Percentiles rank a stretch among this genome's conserved stretches.
Evolutionary conservation across 164 flowering plant species (phyloP).

Genomic region (Berberis thunbergii): DNA sequence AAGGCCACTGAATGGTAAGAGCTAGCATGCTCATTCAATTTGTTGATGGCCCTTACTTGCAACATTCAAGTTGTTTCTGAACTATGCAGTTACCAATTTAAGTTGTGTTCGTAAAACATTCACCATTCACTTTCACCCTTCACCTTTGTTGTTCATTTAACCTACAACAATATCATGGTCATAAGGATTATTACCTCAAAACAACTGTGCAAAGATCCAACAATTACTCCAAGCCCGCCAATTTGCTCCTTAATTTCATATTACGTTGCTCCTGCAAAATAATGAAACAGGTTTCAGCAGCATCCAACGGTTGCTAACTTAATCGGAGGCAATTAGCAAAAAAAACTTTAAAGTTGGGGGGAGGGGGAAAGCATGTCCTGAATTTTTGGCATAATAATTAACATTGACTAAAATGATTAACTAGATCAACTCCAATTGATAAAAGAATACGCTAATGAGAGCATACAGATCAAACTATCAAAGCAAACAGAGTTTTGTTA

Average conservation of each 20-base stretch:
- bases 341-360: background rate
- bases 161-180: background rate
- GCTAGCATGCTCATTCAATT: too few relatives aligned
- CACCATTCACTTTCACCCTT: too few relatives aligned
- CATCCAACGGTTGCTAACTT: background rate
- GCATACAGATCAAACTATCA: too few relatives aligned
- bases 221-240: conserved; percentile 44
- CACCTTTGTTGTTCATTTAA: too few relatives aligned
- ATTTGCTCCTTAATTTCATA: conserved; percentile 47
- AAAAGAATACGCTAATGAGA: too few relatives aligned
- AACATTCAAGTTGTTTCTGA: background rate
- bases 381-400: too few relatives aligned
- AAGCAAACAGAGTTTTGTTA: too few relatives aligned
- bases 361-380: too few relatives aligned
- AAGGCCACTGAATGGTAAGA: too few relatives aligned
- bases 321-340: background rate
- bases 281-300: background rate
- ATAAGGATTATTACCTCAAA: conserved; percentile 15
- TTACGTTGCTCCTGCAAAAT: conserved; percentile 57
- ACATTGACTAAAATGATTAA: too few relatives aligned
- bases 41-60: background rate
- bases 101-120: too few relatives aligned
- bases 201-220: conserved; percentile 2
- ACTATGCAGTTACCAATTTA: background rate
- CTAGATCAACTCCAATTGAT: too few relatives aligned